These are phyloP conservation scores for Geotrichum klebahnii DNA, from an alignment of 1,139 yeast genomes.

Conservation along the genomic window DNA sequence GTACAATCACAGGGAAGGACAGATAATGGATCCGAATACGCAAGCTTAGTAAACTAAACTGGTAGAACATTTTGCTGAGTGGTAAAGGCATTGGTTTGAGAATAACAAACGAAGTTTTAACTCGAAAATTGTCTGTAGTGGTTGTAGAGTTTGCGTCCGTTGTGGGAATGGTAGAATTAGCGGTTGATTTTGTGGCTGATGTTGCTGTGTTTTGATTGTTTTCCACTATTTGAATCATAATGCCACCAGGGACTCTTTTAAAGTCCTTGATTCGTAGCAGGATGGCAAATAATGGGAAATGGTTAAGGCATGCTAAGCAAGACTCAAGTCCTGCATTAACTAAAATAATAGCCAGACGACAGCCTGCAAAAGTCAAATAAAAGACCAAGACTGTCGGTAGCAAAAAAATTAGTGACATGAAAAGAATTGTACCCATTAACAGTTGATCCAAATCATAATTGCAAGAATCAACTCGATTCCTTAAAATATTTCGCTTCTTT, in stretches of 20 bases:
- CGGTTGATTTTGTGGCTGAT: conserved; percentile 2
- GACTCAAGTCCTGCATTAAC: conserved; percentile 57
- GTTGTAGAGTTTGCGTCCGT: neutral
- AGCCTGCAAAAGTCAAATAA: conserved; percentile 65
- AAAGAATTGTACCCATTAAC: conserved; percentile 79
- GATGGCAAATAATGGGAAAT: conserved; percentile 80
- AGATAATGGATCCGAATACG: conserved; percentile 45
- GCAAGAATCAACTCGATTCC: conserved; percentile 83
- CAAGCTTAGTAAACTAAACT: conserved; percentile 44
- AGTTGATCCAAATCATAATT: conserved; percentile 81
- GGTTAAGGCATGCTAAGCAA: conserved; percentile 62
- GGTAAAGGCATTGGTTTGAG: conserved; percentile 48
- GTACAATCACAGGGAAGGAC: conserved; percentile 42
- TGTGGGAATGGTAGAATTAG: too few relatives aligned
- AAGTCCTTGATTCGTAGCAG: conserved; percentile 77
- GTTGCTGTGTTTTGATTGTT: conserved; percentile 1
- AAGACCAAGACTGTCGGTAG: conserved; percentile 87
- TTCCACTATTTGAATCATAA: conserved; percentile 44
- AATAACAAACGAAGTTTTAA: conserved; percentile 27
- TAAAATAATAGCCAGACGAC: conserved; percentile 52
- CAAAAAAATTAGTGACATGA: conserved; percentile 71
- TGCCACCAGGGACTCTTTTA: conserved; percentile 85
- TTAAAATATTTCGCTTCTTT: conserved; percentile 74
- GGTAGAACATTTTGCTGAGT: conserved; percentile 46
- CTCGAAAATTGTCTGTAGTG: conserved; percentile 28